Percentiles rank a stretch among this genome's conserved stretches.
Evolutionary conservation across 2,329 filamentous ascomycete genomes (phyloP).

Genomic region (Aspergillus spinulosporus): DNA sequence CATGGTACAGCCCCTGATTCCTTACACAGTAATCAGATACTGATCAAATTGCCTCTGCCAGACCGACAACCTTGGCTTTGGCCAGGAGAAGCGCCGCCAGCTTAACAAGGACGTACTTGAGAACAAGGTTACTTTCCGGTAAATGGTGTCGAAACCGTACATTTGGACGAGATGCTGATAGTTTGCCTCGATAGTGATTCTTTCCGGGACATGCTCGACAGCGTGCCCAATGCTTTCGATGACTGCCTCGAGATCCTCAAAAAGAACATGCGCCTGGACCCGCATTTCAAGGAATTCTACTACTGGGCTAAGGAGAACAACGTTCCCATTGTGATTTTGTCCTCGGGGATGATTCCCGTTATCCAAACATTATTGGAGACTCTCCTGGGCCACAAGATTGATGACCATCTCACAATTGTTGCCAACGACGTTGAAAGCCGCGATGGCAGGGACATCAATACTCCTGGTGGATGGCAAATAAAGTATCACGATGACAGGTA

Average conservation of each 20-base stretch:
- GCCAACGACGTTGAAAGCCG: conserved; percentile 74
- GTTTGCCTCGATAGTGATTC: conserved; percentile 56
- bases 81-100: conserved; percentile 66
- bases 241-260: conserved; percentile 77
- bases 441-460: conserved; percentile 72
- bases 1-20: conserved; percentile 47
- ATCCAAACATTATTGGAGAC: conserved; percentile 80
- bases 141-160: conserved; percentile 13
- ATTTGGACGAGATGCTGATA: neutral
- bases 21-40: conserved; percentile 46
- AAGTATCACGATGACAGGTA: conserved; percentile 82
- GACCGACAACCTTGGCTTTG: conserved; percentile 92
- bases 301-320: conserved; percentile 77
- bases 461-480: conserved; percentile 83
- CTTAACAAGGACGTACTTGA: conserved; percentile 75
- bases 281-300: conserved; percentile 84
- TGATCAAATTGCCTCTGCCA: conserved; percentile 44
- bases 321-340: conserved; percentile 88
- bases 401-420: conserved; percentile 76
- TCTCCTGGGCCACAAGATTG: conserved; percentile 74
- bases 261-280: conserved; percentile 84
- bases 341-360: conserved; percentile 88
- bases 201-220: conserved; percentile 91
- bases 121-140: conserved; percentile 70
- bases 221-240: conserved; percentile 74